Conservation (phyloP, 2,329 filamentous ascomycete genomes). For the Neonectria sp. region DNA sequence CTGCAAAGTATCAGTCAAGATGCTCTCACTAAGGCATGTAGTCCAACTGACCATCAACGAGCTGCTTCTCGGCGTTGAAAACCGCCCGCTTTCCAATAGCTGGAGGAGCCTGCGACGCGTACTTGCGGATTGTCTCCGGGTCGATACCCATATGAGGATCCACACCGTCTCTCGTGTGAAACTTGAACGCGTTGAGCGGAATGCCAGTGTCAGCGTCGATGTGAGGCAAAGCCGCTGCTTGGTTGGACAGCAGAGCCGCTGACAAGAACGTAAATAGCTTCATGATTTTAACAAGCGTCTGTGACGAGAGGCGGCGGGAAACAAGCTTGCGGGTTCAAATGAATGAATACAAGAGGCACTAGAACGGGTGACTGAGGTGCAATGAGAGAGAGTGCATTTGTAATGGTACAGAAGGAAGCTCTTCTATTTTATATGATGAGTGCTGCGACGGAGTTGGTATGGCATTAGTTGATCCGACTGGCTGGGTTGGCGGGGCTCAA, state of each 20-base stretch:
- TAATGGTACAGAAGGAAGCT: constrained; percentile 21
- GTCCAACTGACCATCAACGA: constrained; percentile 25
- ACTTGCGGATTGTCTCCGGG: constrained; percentile 38
- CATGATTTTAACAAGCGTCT: constrained; percentile 15
- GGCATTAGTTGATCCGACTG: background rate
- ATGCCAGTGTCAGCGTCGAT: constrained; percentile 31
- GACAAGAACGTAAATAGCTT: constrained; percentile 32
- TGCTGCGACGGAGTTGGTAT: background rate
- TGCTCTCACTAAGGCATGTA: background rate
- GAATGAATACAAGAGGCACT: constrained; percentile 24
- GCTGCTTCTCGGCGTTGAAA: constrained; percentile 35
- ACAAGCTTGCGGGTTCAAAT: background rate
- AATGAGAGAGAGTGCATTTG: constrained; percentile 36
- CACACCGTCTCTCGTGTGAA: background rate
- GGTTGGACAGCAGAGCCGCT: constrained; percentile 29
- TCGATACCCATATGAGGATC: constrained; percentile 37
- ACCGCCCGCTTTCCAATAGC: constrained; percentile 26
- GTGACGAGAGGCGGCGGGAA: background rate
- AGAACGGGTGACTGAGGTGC: constrained; percentile 31
- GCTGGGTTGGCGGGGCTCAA: background rate
- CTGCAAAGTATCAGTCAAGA: constrained; percentile 10
- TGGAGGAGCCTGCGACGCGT: constrained; percentile 30
- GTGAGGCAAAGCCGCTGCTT: constrained; percentile 28
- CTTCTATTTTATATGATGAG: constrained; percentile 27
- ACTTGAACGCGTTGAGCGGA: constrained; percentile 36